phyloP scores from a whole-genome alignment of 176 grass and related monocot genomes.

The Cymbopogon citratus region DNA sequence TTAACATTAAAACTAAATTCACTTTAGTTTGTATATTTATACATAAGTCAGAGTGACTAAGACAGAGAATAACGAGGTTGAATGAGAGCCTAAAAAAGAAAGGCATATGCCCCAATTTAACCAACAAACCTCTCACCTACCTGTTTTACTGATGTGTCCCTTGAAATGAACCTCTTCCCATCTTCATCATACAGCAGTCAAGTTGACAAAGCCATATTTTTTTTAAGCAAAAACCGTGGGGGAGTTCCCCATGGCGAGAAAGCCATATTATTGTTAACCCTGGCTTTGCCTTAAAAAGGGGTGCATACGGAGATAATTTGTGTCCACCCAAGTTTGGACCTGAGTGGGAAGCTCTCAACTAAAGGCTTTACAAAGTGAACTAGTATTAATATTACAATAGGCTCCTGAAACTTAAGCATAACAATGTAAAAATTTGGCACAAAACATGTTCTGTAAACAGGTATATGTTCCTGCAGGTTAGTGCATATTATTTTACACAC shows the following conservation, averaged over 20 bases:
- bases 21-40: neutral
- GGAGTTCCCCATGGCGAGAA: too few relatives aligned
- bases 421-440: neutral
- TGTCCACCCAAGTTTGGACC: too few relatives aligned
- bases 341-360: too few relatives aligned
- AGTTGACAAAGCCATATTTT: too few relatives aligned
- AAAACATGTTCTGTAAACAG: neutral
- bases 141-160: too few relatives aligned
- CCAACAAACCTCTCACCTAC: neutral
- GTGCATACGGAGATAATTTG: too few relatives aligned
- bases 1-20: neutral
- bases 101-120: neutral
- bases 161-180: too few relatives aligned
- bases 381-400: neutral
- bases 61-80: neutral
- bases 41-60: neutral
- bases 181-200: too few relatives aligned
- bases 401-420: neutral
- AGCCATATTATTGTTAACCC: too few relatives aligned
- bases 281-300: too few relatives aligned
- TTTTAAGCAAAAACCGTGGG: too few relatives aligned
- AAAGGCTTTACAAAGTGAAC: neutral
- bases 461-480: constrained; percentile 27
- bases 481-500: constrained; percentile 25
- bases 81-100: neutral